These are phyloP conservation scores for Moelleriella libera DNA, from an alignment of 2,329 filamentous ascomycete species.

Conservation along the genomic window DNA sequence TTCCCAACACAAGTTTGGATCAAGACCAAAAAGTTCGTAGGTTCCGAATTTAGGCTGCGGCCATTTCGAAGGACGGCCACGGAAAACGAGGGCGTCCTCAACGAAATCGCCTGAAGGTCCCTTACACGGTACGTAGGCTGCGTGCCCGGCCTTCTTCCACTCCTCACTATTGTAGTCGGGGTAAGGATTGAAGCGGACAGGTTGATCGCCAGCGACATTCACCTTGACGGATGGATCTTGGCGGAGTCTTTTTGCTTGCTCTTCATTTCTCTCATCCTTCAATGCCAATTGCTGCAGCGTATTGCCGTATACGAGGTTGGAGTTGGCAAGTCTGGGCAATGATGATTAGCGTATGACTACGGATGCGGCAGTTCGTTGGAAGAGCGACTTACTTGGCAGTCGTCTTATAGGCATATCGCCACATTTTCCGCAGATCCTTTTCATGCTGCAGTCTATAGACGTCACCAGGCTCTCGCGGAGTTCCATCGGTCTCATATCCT, in stretches of 20 bases:
- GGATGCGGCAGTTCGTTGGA: not conserved
- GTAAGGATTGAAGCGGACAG: conserved; percentile 54
- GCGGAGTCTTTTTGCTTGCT: conserved; percentile 15
- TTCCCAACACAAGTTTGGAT: conserved; percentile 52
- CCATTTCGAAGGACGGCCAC: conserved; percentile 43
- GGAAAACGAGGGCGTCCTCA: conserved; percentile 51
- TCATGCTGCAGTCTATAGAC: conserved; percentile 22
- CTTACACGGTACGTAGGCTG: conserved; percentile 47
- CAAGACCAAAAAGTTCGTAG: conserved; percentile 44
- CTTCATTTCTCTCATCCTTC: conserved; percentile 21
- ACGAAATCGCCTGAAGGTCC: conserved; percentile 46
- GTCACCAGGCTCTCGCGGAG: conserved; percentile 15
- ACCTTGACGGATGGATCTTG: conserved; percentile 18
- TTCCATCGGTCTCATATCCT: conserved; percentile 22
- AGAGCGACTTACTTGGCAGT: conserved; percentile 22
- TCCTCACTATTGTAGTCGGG: conserved; percentile 50
- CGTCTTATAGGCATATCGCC: conserved; percentile 24
- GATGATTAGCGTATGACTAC: not conserved
- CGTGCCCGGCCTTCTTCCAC: conserved; percentile 44
- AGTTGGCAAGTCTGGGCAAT: conserved; percentile 22
- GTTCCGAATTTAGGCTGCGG: conserved; percentile 49
- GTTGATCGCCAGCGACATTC: conserved; percentile 27
- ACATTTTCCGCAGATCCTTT: conserved; percentile 26
- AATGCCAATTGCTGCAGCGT: conserved; percentile 33
- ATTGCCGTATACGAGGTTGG: conserved; percentile 41